Base-by-base conservation (phyloP, 495 filamentous ascomycete genomes). In the Neurospora pannonica region DNA sequence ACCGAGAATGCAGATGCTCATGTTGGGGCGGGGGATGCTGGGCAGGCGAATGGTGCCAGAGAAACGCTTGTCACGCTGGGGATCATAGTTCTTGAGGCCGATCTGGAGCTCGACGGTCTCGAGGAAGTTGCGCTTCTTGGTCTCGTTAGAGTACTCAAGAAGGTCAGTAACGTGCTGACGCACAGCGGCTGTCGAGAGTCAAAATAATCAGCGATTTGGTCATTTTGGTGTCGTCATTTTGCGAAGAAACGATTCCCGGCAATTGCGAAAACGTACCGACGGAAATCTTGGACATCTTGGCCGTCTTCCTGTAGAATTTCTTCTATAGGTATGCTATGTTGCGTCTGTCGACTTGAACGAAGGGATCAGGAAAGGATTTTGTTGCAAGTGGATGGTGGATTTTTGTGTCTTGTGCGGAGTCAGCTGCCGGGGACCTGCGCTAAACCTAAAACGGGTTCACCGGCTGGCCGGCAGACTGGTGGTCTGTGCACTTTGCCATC, bases 21-120 rank as follows among this genome's bases (percentile, higher is more conserved):
- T 97, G 88, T 90, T 90, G 74, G 96, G 96, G 81, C 96, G 93
- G 78, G 96, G 96, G 75, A 98, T 87, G 77, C 88, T 86, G 70
- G 95, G 94, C 75, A 98, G 92, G 88, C 91, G 92, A 88, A 99
- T 93, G 83, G 97, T 98, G 86, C 96, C 96, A 67, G 93, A 96
- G 94, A 99, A 99, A 69, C 96, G 96, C 94, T 99, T 99, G 88
- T 99, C 96, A 92, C 95, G 94, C 90, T 98, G 95, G 82, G 96
- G 96, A 82, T 99, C 96, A 89, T 99, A 99, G 92, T 99, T 99
- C 93, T 99, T 99, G 83, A 99, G 92, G 82, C 96, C 96, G 89
- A 99, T 97, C 87, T 98, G 95, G 82, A 98, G 93, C 73, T 83
- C 81, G 75, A 83, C 81, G 72, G 81, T 83, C 79, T 83, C 79